Base-by-base conservation (phyloP, 2,329 filamentous ascomycete species). In the Gaeumannomyces sp. region DNA sequence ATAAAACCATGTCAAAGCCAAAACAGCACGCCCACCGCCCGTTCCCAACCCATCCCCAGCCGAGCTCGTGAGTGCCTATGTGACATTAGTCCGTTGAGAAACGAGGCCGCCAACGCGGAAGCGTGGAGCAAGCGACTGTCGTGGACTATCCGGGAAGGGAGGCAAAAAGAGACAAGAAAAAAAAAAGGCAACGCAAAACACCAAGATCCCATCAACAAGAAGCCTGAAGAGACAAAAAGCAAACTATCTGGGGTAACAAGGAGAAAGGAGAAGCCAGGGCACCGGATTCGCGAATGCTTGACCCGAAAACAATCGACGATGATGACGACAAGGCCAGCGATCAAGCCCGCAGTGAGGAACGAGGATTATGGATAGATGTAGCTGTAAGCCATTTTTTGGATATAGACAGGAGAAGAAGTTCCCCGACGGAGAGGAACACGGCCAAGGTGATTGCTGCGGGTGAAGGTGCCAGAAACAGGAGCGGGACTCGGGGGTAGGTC, bases 161-260 rank as follows among this genome's bases (percentile, higher is more conserved):
- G 66, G 31, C 59, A 64, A 16, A 25, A 62, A 57, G 38, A 45
- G 16, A 65, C 35, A 66, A 56, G 63, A 63, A 63, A 61, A 22
- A 59, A 63, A 22, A 66, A 45, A 65, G n/a, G n/a, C 66, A 64
- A 65, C 65, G 66, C 66, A 64, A 64, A 65, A 66, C 22, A n/a
- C 45, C 22, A 53, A 25, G n/a, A 53, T 25, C 19, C 45, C 22
- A 25, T 53, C 45, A 2, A 53, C 25, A 10, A 53, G 10, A 53
- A 53, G n/a, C 19, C 10, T n/a, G n/a, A 53, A 53, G 38, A 53
- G 19, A 53, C 0, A n/a, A 53, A n/a, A 53, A 53, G 22, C 45
- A 53, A 25, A 53, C 45, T 53, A 14, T 63, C 45, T 27, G 25
- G 33, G 13, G 60, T 61, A 27, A 19, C 35, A 35, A 59, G 57